Evolutionary conservation across 2,329 filamentous ascomycete genomes (phyloP).

Genomic region (Phoma herbarum): DNA sequence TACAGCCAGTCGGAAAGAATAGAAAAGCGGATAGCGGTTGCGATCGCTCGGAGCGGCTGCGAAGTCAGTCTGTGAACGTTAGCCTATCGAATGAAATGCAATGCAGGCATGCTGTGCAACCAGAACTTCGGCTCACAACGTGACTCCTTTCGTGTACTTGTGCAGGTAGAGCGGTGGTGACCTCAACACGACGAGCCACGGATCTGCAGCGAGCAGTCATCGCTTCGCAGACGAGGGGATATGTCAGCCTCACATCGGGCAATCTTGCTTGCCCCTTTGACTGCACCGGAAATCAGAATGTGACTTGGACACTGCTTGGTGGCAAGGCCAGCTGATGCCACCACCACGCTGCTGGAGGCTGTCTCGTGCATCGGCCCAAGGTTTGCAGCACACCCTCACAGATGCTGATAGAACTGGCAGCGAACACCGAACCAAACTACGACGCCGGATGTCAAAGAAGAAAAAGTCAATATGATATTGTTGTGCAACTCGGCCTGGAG

Average conservation of each 20-base stretch:
- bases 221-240: neutral
- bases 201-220: constrained; percentile 15
- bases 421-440: neutral
- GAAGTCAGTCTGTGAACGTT: constrained; percentile 21
- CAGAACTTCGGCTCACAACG: constrained; percentile 21
- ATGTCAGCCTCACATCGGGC: constrained; percentile 4
- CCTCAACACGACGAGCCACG: constrained; percentile 3
- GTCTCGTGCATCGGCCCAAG: constrained; percentile 21
- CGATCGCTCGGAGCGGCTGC: constrained; percentile 32
- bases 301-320: constrained; percentile 21
- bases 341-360: constrained; percentile 11
- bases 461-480: neutral
- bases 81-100: constrained; percentile 29
- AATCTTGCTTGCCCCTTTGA: constrained; percentile 14
- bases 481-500: constrained; percentile 1
- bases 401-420: neutral
- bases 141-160: constrained; percentile 33
- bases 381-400: constrained; percentile 21
- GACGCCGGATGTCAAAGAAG: neutral
- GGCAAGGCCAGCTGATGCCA: constrained; percentile 36
- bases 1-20: constrained; percentile 43
- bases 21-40: constrained; percentile 33
- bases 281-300: constrained; percentile 9
- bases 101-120: constrained; percentile 36
- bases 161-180: constrained; percentile 25